A percentile compares a stretch with the other conserved stretches of the same genome.
These are phyloP conservation scores for Avena sativa DNA, from an alignment of 176 grass and related monocot species.

Conservation along the genomic window DNA sequence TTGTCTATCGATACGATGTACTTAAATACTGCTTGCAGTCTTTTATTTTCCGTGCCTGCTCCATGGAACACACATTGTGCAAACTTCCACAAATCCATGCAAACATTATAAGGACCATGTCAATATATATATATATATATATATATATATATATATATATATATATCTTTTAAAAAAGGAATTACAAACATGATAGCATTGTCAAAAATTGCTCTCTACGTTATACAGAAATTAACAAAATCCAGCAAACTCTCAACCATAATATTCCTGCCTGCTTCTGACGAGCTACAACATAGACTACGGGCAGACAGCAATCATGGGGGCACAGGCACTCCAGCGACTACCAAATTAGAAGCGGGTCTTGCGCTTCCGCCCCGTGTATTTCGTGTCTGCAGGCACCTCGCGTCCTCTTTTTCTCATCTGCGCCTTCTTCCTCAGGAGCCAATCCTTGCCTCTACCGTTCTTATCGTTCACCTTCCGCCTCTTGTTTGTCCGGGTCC, in stretches of 20 bases:
- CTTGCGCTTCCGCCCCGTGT: constrained; percentile 85
- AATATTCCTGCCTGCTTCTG: constrained; percentile 5
- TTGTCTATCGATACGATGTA: too few species aligned
- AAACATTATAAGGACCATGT: not conserved
- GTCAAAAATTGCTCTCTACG: constrained; percentile 44
- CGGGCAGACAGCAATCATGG: not conserved
- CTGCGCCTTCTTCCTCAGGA: constrained; percentile 88
- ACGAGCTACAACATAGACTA: constrained; percentile 15
- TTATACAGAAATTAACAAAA: not conserved
- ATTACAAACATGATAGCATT: not conserved
- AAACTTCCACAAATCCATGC: too few species aligned
- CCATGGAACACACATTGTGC: too few species aligned
- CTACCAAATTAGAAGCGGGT: constrained; percentile 36
- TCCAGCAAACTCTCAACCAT: not conserved
- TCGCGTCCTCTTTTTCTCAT: constrained; percentile 73
- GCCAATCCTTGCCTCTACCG: constrained; percentile 69
- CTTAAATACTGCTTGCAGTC: too few species aligned
- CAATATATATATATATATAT: not conserved
- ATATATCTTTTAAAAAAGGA: not conserved
- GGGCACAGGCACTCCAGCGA: not conserved
- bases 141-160: not conserved
- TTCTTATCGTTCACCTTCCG: constrained; percentile 69
- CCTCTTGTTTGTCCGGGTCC: too few species aligned
- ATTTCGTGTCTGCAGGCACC: constrained; percentile 74
- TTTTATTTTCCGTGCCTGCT: too few species aligned